phyloP scores from a whole-genome alignment of 805 yeast genomes.

The Ogataea philodendri region DNA sequence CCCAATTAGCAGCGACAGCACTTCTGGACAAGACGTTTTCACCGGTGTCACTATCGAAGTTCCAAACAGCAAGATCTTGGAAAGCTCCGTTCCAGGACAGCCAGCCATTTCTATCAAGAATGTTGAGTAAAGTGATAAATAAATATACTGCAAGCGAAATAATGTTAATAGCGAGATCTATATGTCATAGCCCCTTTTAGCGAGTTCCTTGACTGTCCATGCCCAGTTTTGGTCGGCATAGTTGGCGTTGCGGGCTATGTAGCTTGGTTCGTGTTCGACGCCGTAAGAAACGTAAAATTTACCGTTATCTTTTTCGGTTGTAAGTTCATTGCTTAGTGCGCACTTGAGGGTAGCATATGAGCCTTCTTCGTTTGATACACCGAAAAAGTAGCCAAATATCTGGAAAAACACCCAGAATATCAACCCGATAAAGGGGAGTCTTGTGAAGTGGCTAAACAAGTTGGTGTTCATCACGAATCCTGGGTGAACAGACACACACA shows the following conservation, averaged over 20 bases:
- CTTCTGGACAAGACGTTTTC: slow-evolving; percentile 59
- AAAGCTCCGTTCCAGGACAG: slow-evolving; percentile 85
- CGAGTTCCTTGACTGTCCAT: slow-evolving; percentile 67
- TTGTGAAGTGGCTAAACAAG: slow-evolving; percentile 71
- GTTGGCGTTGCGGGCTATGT: slow-evolving; percentile 54
- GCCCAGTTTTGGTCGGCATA: slow-evolving; percentile 73
- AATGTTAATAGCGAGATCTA: slow-evolving; percentile 11
- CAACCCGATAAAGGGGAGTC: slow-evolving; percentile 74
- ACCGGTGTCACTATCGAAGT: slow-evolving; percentile 71
- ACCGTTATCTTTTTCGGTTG: slow-evolving; percentile 60
- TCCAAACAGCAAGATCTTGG: slow-evolving; percentile 65
- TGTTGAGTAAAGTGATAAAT: slow-evolving; percentile 27
- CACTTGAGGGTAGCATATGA: slow-evolving; percentile 62
- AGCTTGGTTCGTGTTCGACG: slow-evolving; percentile 51
- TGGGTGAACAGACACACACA: slow-evolving; percentile 71
- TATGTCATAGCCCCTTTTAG: slow-evolving; percentile 46
- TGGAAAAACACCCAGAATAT: slow-evolving; percentile 71
- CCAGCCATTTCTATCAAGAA: slow-evolving; percentile 84
- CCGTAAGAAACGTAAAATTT: slow-evolving; percentile 66
- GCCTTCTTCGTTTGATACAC: slow-evolving; percentile 72
- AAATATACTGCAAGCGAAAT: slow-evolving; percentile 8
- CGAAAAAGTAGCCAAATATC: slow-evolving; percentile 63
- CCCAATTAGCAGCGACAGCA: slow-evolving; percentile 60
- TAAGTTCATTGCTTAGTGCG: slow-evolving; percentile 52
- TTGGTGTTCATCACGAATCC: slow-evolving; percentile 86